Base-by-base conservation (phyloP, 2,329 filamentous ascomycete genomes). In the Cladophialophora bantiana region DNA sequence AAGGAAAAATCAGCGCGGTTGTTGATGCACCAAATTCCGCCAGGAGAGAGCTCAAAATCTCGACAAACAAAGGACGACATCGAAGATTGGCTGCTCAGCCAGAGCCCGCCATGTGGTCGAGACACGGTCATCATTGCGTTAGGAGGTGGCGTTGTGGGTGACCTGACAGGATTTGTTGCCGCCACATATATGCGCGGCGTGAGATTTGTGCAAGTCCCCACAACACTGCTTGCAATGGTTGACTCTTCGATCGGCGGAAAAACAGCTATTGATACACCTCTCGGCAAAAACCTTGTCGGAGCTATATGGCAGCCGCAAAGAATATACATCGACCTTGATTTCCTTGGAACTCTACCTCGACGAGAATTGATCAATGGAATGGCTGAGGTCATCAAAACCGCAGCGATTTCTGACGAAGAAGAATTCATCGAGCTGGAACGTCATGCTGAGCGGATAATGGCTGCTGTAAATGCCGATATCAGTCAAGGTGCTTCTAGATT, bases 111-210 rank as follows among this genome's bases (percentile, higher is more conserved):
- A 89, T 99, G 95, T 82, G 96, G 94, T 32, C 86, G 95, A 73
- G 95, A 99, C 79, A 97, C 93, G 0, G 92, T 99, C 70, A 89
- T 99, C 66, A 92, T 99, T 77, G 95, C 95, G 31, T 86, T 99
- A 9, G 95, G 95, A 36, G 95, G 95, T 71, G 95, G 95, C 65
- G 95, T 99, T 68, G 97, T 99, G 79, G 95, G 95, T 36, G 95
- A 99, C 79, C 91, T 99, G 90, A 94, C 97, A 70, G 95, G 95
- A 60, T 99, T 96, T 77, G 93, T 98, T 59, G 95, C 95, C 26
- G 93, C 95, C 45, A 99, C 95, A 42, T 99, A 98, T 81, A 99
- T 99, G 95, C 90, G 95, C 73, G 95, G 95, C 64, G 90, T 99
- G 69, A 92, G 92, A 72, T 97, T 97, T 77, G 93, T 97, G 50